Evolutionary conservation across 805 yeast species (phyloP).

Genomic region (Ogataea thermomethanolica): DNA sequence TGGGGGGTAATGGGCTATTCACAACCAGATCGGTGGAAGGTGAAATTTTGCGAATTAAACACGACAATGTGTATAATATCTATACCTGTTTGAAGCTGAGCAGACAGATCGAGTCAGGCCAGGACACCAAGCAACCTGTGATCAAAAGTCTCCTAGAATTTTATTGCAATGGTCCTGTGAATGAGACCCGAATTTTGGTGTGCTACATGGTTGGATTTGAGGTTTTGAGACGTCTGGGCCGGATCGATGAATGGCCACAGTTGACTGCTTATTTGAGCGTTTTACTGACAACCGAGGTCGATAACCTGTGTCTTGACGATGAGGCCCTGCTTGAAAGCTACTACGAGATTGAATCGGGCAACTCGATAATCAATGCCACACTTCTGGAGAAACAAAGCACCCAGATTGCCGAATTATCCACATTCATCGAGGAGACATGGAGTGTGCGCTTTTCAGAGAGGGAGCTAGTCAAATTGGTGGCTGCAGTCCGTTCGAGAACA

Average conservation of each 20-base stretch:
- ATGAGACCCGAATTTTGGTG: conserved; percentile 27
- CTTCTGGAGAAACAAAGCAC: conserved; percentile 13
- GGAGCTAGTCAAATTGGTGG: conserved; percentile 21
- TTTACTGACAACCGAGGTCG: conserved; percentile 33
- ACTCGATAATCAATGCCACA: conserved; percentile 12
- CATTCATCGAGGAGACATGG: conserved; percentile 19
- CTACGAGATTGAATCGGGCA: conserved; percentile 11
- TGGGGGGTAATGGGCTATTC: conserved; percentile 39
- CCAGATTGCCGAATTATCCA: conserved; percentile 16
- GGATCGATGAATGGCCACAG: neutral
- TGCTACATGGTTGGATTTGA: conserved; percentile 25
- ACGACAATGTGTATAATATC: conserved; percentile 31
- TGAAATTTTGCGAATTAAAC: conserved; percentile 40
- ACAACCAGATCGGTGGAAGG: conserved; percentile 13
- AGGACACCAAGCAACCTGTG: conserved; percentile 7
- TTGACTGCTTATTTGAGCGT: conserved; percentile 33
- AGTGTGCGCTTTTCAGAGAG: conserved; percentile 8
- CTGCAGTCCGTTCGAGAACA: conserved; percentile 56
- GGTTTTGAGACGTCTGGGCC: conserved; percentile 8
- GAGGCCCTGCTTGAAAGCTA: conserved; percentile 23
- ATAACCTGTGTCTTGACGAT: conserved; percentile 29
- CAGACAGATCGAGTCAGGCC: conserved; percentile 19
- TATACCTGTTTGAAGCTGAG: conserved; percentile 25
- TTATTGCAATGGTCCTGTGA: conserved; percentile 16
- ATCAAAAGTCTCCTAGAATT: conserved; percentile 17